phyloP scores from a whole-genome alignment of 2,329 filamentous ascomycete genomes.

The Verticillium klebahnii region DNA sequence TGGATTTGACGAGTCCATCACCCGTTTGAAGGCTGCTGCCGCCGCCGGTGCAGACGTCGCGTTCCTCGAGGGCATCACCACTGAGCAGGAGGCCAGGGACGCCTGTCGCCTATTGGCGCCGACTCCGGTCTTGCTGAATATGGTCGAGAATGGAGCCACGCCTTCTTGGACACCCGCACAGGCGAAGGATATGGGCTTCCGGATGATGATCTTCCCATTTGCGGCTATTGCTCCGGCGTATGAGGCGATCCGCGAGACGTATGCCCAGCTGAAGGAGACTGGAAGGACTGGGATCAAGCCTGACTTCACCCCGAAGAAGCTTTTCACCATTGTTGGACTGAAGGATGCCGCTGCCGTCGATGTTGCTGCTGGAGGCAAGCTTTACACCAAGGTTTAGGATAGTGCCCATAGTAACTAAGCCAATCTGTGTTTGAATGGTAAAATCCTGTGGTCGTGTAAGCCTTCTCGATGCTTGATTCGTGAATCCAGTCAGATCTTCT shows the following conservation, averaged over 20 bases:
- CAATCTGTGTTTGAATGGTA: too few relatives aligned
- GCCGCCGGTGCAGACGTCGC: slow-evolving; percentile 54
- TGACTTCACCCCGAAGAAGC: slow-evolving; percentile 38
- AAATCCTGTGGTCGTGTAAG: too few relatives aligned
- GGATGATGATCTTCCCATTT: slow-evolving; percentile 54
- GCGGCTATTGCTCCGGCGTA: slow-evolving; percentile 43
- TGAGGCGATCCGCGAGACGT: slow-evolving; percentile 31
- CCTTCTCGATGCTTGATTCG: too few relatives aligned
- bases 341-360: slow-evolving; percentile 47
- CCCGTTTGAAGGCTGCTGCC: slow-evolving; percentile 43
- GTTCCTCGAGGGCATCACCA: slow-evolving; percentile 55
- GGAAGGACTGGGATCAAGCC: slow-evolving; percentile 32
- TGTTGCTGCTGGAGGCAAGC: slow-evolving; percentile 8
- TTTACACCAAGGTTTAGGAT: slow-evolving; percentile 7
- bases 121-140: slow-evolving; percentile 51
- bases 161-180: slow-evolving; percentile 48
- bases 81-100: slow-evolving; percentile 41
- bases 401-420: too few relatives aligned
- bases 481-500: too few relatives aligned
- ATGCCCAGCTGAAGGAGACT: slow-evolving; percentile 29
- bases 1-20: slow-evolving; percentile 53
- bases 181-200: slow-evolving; percentile 51
- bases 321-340: slow-evolving; percentile 49
- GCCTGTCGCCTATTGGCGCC: slow-evolving; percentile 42
- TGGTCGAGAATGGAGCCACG: slow-evolving; percentile 51